Conservation (phyloP, 352 stramenopile species). For the Globisporangium heterothallicum region DNA sequence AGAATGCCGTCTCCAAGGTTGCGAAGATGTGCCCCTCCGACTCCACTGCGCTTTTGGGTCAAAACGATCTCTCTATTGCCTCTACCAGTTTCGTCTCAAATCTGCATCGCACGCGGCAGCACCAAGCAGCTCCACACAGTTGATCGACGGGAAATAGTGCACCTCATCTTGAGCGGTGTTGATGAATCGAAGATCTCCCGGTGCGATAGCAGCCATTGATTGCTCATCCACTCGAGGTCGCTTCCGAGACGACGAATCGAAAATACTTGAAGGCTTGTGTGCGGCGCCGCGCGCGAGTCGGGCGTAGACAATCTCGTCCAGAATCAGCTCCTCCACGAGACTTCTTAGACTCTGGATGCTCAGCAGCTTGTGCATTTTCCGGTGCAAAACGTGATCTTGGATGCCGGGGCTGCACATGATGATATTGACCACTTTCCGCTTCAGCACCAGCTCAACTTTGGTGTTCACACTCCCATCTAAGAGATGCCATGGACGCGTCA, state of each 20-base stretch:
- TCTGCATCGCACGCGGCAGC: slow-evolving; percentile 52
- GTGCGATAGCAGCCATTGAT: slow-evolving; percentile 18
- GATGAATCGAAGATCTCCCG: slow-evolving; percentile 45
- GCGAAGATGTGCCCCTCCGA: too few relatives aligned
- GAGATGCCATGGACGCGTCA: slow-evolving; percentile 68
- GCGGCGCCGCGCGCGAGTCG: slow-evolving; percentile 24
- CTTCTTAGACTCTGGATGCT: slow-evolving; percentile 65
- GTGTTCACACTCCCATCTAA: slow-evolving; percentile 66
- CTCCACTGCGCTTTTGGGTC: too few relatives aligned
- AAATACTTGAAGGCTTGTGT: slow-evolving; percentile 21
- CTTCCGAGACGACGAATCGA: slow-evolving; percentile 11
- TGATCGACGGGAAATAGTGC: slow-evolving; percentile 70
- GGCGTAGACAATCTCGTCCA: slow-evolving; percentile 56
- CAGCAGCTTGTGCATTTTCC: slow-evolving; percentile 68
- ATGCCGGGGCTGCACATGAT: slow-evolving; percentile 73
- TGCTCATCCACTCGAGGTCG: slow-evolving; percentile 8
- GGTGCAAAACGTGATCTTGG: slow-evolving; percentile 43
- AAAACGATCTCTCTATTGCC: too few relatives aligned
- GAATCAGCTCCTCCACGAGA: slow-evolving; percentile 61
- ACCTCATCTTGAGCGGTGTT: slow-evolving; percentile 43
- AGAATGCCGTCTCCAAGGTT: too few relatives aligned
- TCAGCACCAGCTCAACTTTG: slow-evolving; percentile 47
- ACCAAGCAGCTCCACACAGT: slow-evolving; percentile 75
- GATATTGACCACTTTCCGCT: slow-evolving; percentile 78
- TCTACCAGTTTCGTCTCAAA: slow-evolving; percentile 7